A percentile compares a stretch with the other conserved stretches of the same genome.
phyloP scores from a whole-genome alignment of 2,329 filamentous ascomycete species.

The Ambrosiella cleistominuta region DNA sequence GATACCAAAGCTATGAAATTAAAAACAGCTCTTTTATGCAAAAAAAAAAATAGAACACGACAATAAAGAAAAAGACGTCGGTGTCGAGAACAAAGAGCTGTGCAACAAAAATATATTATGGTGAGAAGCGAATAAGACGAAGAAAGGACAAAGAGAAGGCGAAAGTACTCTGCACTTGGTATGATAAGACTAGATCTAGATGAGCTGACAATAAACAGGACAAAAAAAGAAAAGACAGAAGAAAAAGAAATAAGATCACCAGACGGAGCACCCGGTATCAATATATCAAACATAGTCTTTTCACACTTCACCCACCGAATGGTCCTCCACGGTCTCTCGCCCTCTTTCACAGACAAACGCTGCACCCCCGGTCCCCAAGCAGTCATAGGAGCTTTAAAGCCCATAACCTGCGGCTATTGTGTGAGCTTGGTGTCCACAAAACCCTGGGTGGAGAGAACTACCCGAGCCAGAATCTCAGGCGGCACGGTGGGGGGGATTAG shows the following conservation, averaged over 20 bases:
- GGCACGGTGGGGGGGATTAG: neutral
- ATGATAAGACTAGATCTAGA: neutral
- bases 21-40: neutral
- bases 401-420: too few species aligned
- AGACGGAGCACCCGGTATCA: constrained; percentile 14
- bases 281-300: neutral
- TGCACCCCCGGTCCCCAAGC: too few species aligned
- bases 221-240: constrained; percentile 1
- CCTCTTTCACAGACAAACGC: too few species aligned
- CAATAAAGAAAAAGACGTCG: neutral
- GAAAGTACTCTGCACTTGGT: constrained; percentile 13
- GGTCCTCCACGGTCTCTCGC: too few species aligned
- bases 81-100: neutral
- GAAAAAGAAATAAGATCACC: constrained; percentile 11
- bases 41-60: neutral
- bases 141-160: constrained; percentile 9
- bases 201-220: constrained; percentile 13
- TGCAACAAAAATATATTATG: neutral
- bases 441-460: neutral
- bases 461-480: neutral
- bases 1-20: neutral
- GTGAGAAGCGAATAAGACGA: neutral
- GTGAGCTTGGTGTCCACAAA: neutral
- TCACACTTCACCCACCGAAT: neutral
- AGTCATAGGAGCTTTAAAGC: too few species aligned